Evolutionary conservation across 495 filamentous ascomycete genomes (phyloP), one percentile per base, ranked within the genome.

Genomic region (Trichoderma erinaceum): DNA sequence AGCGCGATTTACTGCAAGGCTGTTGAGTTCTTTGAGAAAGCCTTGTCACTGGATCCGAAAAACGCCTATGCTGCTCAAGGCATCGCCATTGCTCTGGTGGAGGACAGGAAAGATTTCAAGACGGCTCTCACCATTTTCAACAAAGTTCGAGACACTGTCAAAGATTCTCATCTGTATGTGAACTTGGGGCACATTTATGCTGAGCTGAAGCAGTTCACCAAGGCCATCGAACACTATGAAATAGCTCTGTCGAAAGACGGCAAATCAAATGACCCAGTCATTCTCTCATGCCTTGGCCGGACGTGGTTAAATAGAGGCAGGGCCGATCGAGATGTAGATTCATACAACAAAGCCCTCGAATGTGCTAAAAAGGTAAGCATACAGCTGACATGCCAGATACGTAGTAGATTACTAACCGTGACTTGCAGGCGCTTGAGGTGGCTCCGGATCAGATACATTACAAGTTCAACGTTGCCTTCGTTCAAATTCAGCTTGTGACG

Each of bases 11-110:
- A 97, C 75, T 86, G 88, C 75, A 91, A 90, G 68, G 94, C 95
- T 2, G 93, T 98, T 13, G 96, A 97, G 75, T 98, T 98, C 80
- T 99, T 97, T 75, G 96, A 98, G 75, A 99, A 99, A 79, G 94
- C 92, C 29, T 80, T 99, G 18, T 92, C 95, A 73, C 80, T 98
- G 3, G 95, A 99, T 73, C 87, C 91, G 1, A 91, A 88, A 77
- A 98, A 98, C 70, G 95, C 96, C 1, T 96, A 96, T 73, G 95
- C 95, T 0, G 95, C 96, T 13, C 96, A 99, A 73, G 95, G 96
- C 41, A 88, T 98, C 69, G 95, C 90, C 10, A 98, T 99, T 72
- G 92, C 95, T 3, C 82, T 98, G 58, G 85, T 95, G 0, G 95
- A 99, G 74, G 96, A 98, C 75, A 92, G 89, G 80, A 96, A 92